A percentile compares a stretch with the other conserved stretches of the same genome.
These are phyloP conservation scores for Avicennia marina DNA, from an alignment of 257 asterid species.

Conservation along the genomic window DNA sequence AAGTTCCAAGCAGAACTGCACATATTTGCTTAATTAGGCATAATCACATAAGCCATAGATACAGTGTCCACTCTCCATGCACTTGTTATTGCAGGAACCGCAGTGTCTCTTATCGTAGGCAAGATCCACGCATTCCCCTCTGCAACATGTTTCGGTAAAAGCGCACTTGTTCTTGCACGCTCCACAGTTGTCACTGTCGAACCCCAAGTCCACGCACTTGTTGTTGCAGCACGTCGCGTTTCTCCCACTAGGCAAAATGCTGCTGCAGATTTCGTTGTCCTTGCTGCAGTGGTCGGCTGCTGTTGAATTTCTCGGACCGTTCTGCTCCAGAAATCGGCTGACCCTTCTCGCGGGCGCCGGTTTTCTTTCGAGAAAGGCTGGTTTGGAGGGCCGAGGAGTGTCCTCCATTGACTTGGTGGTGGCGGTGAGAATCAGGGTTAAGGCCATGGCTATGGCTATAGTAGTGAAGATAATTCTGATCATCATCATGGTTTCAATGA, in stretches of 20 bases:
- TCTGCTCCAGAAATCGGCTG: conserved; percentile 48
- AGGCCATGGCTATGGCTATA: conserved; percentile 23
- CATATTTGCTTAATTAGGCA: too few species aligned
- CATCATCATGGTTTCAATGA: too few species aligned
- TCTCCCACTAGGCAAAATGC: conserved; percentile 24
- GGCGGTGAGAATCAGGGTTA: conserved; percentile 36
- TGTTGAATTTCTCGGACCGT: conserved; percentile 35
- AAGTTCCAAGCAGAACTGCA: too few species aligned
- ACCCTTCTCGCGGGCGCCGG: conserved; percentile 13
- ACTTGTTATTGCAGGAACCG: conserved; percentile 41
- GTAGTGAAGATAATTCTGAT: conserved; percentile 25
- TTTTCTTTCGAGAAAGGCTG: background rate
- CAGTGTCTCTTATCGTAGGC: conserved; percentile 60
- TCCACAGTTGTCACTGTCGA: conserved; percentile 52
- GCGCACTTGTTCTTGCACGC: conserved; percentile 54
- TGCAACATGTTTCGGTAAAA: conserved; percentile 46
- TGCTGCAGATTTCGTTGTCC: conserved; percentile 40
- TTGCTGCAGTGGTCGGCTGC: conserved; percentile 57
- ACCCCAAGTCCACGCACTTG: conserved; percentile 49
- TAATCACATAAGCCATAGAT: conserved; percentile 63
- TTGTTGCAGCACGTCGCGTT: conserved; percentile 64
- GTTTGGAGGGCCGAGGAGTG: background rate
- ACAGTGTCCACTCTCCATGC: conserved; percentile 42
- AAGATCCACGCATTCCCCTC: conserved; percentile 53
- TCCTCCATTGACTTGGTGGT: background rate